These are phyloP conservation scores for Marasmius sp. DNA, from an alignment of 1,284 basidiomycete species.

Conservation along the genomic window DNA sequence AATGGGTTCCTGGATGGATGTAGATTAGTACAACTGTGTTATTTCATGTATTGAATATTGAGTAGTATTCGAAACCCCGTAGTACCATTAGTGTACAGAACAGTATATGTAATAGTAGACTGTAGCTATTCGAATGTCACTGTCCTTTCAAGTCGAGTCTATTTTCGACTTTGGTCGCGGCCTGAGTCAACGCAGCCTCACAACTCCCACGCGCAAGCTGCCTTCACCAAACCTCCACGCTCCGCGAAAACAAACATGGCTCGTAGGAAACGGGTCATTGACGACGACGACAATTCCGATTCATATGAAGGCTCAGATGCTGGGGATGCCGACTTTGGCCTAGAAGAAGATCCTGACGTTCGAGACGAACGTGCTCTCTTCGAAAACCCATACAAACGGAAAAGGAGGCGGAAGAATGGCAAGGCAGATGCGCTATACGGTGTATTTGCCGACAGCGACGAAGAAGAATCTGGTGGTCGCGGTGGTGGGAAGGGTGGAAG, in stretches of 20 bases:
- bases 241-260: constrained; percentile 60
- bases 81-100: neutral
- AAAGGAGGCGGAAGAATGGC: constrained; percentile 60
- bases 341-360: constrained; percentile 65
- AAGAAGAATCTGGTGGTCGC: constrained; percentile 44
- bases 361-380: constrained; percentile 80
- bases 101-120: too few relatives aligned
- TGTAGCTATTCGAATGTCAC: too few relatives aligned
- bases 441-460: constrained; percentile 76
- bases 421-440: constrained; percentile 84
- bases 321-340: constrained; percentile 47
- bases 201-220: too few relatives aligned
- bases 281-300: constrained; percentile 76
- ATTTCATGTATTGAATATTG: too few relatives aligned
- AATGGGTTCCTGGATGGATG: too few relatives aligned
- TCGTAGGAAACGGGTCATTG: constrained; percentile 75
- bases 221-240: neutral
- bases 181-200: too few relatives aligned
- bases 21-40: too few relatives aligned
- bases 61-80: neutral
- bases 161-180: too few relatives aligned
- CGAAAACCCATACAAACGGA: constrained; percentile 75
- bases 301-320: constrained; percentile 49
- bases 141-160: too few relatives aligned
- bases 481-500: constrained; percentile 18